Percentiles rank a stretch among this genome's conserved stretches.
phyloP scores from a whole-genome alignment of 2,329 filamentous ascomycete species.

The Dothideomycetes sp. region DNA sequence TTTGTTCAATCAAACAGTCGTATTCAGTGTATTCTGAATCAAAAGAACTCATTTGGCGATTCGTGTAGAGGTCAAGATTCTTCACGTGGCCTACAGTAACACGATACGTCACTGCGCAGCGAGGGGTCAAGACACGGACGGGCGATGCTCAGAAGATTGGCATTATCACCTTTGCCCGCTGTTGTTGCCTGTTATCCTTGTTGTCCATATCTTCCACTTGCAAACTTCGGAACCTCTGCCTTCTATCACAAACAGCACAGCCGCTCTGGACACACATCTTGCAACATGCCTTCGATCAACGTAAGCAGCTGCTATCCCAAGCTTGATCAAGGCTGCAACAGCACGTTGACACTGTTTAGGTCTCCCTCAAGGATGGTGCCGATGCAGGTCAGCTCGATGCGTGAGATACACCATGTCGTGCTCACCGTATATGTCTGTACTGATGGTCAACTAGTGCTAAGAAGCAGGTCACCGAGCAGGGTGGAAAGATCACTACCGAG shows the following conservation, averaged over 20 bases:
- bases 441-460: constrained; percentile 53
- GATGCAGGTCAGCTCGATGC: constrained; percentile 56
- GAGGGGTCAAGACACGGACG: constrained; percentile 3
- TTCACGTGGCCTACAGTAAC: constrained; percentile 6
- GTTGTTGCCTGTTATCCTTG: background rate
- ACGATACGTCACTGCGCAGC: constrained; percentile 7
- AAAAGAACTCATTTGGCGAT: background rate
- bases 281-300: constrained; percentile 31
- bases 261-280: background rate
- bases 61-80: constrained; percentile 1
- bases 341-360: constrained; percentile 40
- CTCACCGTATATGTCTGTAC: constrained; percentile 2
- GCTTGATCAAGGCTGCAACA: background rate
- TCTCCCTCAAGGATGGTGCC: constrained; percentile 68
- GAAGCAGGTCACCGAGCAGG: constrained; percentile 62
- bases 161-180: too few species aligned
- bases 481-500: constrained; percentile 75
- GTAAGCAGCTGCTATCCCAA: constrained; percentile 17
- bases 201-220: background rate
- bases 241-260: background rate
- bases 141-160: constrained; percentile 8
- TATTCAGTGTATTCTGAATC: background rate
- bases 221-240: too few species aligned
- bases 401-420: constrained; percentile 36
- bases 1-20: background rate